phyloP scores from a whole-genome alignment of 2,329 filamentous ascomycete species.

The Xenoacremonium recifei region DNA sequence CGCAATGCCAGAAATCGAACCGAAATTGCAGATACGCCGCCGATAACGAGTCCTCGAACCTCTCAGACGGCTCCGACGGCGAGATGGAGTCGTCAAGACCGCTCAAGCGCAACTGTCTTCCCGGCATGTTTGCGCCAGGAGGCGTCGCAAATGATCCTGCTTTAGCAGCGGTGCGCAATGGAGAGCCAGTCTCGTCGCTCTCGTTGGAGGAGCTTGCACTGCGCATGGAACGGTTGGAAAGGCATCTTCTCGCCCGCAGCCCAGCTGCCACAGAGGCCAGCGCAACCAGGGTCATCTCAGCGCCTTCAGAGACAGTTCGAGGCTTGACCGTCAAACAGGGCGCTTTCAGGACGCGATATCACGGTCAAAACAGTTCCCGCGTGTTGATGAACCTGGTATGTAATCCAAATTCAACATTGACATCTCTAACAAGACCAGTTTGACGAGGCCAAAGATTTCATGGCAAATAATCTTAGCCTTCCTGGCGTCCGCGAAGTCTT shows the following conservation, averaged over 20 bases:
- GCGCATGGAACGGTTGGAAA: slow-evolving; percentile 55
- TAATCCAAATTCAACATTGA: slow-evolving; percentile 7
- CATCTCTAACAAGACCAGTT: slow-evolving; percentile 38
- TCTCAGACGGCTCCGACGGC: slow-evolving; percentile 49
- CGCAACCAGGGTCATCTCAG: slow-evolving; percentile 30
- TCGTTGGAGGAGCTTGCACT: slow-evolving; percentile 47
- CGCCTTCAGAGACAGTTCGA: slow-evolving; percentile 45
- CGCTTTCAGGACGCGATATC: slow-evolving; percentile 47
- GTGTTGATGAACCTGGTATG: slow-evolving; percentile 54
- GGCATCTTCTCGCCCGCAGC: slow-evolving; percentile 42
- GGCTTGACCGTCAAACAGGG: slow-evolving; percentile 49
- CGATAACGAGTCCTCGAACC: slow-evolving; percentile 44
- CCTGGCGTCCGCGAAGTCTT: slow-evolving; percentile 43
- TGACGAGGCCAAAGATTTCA: slow-evolving; percentile 52
- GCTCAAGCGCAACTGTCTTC: slow-evolving; percentile 36
- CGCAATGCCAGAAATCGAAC: slow-evolving; percentile 57
- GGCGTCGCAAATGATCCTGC: slow-evolving; percentile 21
- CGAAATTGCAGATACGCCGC: slow-evolving; percentile 52
- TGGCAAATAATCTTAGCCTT: slow-evolving; percentile 41
- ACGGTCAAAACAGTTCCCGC: slow-evolving; percentile 52
- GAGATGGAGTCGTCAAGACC: slow-evolving; percentile 35
- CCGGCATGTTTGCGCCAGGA: slow-evolving; percentile 21
- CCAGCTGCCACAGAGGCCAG: slow-evolving; percentile 38
- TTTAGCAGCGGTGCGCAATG: slow-evolving; percentile 30
- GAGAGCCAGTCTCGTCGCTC: slow-evolving; percentile 30